phyloP scores from a whole-genome alignment of 345 rosid genomes.

The Eucalyptus tenuipes region DNA sequence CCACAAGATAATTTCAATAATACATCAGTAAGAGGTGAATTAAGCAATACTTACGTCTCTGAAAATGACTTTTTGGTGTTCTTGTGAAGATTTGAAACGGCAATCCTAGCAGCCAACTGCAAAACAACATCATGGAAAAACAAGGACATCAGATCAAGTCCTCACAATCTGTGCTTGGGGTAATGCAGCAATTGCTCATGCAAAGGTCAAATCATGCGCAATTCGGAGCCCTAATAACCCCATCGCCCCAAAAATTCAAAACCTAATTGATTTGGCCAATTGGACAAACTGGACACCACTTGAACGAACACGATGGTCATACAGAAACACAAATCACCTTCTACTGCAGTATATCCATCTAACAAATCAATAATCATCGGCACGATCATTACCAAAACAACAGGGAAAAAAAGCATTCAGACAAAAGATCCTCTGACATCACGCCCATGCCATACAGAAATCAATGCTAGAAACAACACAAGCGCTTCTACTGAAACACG shows the following conservation, averaged over 20 bases:
- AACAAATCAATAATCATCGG: neutral
- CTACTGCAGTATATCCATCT: neutral
- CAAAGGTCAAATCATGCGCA: neutral
- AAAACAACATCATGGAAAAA: neutral
- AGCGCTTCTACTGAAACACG: neutral
- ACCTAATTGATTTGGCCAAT: neutral
- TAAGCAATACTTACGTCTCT: slow-evolving; percentile 64
- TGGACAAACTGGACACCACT: neutral
- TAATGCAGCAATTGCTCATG: neutral
- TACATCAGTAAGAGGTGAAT: neutral
- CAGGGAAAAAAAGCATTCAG: neutral
- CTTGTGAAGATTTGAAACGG: slow-evolving; percentile 94
- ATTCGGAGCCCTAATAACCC: neutral
- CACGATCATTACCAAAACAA: neutral
- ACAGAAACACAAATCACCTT: neutral
- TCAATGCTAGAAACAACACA: neutral
- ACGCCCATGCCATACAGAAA: neutral
- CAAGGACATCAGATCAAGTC: neutral
- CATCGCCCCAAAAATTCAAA: neutral
- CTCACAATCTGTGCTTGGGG: neutral
- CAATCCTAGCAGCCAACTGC: slow-evolving; percentile 98
- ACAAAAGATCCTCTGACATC: neutral
- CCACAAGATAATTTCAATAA: neutral
- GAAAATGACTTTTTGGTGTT: slow-evolving; percentile 90
- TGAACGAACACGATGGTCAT: neutral